A percentile compares a stretch with the other conserved stretches of the same genome.
These are phyloP conservation scores for Apiotrichum porosum DNA, from an alignment of 1,284 basidiomycete genomes.

Conservation along the genomic window DNA sequence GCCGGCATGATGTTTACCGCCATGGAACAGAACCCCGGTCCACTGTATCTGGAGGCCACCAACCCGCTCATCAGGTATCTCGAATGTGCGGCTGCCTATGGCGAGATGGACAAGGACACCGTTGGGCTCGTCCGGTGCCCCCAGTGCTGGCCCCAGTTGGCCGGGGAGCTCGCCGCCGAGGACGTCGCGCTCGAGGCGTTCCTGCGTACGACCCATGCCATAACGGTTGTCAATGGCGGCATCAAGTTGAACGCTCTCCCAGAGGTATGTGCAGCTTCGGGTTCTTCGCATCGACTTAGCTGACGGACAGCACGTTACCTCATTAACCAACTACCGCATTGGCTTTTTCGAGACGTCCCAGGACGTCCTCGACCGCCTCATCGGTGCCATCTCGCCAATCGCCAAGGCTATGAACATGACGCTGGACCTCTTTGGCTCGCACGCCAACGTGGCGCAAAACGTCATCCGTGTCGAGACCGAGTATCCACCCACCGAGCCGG, in stretches of 20 bases:
- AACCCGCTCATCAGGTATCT: constrained; percentile 20
- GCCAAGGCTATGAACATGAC: constrained; percentile 13
- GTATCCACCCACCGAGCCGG: constrained; percentile 12
- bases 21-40: constrained; percentile 15
- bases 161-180: constrained; percentile 1
- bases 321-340: constrained; percentile 19
- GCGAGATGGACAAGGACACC: constrained; percentile 7
- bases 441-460: constrained; percentile 11
- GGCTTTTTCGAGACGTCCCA: constrained; percentile 16
- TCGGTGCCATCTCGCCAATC: constrained; percentile 9
- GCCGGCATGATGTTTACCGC: constrained; percentile 30
- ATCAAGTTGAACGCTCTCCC: constrained; percentile 26
- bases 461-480: constrained; percentile 14
- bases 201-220: constrained; percentile 18
- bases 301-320: constrained; percentile 6
- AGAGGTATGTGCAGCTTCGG: no score
- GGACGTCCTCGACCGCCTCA: constrained; percentile 10
- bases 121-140: constrained; percentile 6
- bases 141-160: constrained; percentile 7
- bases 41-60: constrained; percentile 2
- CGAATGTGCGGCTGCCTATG: constrained; percentile 15
- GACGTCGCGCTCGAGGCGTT: constrained; percentile 12
- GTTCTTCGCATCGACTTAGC: not conserved
- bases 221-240: constrained; percentile 18
- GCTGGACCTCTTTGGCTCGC: constrained; percentile 11